Base-by-base conservation (phyloP, 2,329 filamentous ascomycete genomes). In the Orbilia brochopaga region DNA sequence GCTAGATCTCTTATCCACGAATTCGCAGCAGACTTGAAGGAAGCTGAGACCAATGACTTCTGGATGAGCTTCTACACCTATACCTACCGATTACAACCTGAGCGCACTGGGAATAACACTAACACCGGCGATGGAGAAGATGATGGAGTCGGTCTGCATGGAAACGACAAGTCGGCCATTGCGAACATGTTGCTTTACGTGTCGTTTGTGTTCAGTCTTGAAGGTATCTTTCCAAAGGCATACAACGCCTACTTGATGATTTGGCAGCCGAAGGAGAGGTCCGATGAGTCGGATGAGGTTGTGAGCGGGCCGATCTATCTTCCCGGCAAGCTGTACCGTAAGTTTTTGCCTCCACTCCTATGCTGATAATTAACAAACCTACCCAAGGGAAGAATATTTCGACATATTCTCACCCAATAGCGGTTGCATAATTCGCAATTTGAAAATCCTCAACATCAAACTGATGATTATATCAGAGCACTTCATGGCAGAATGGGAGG, bases 401-500 rank as follows among this genome's bases (percentile, higher is more conserved):
- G 27, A 32, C 27, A 8, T 3, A 32, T 32, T 32, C 3, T 32
- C 27, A 32, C 27, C 8, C n/a, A n/a, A n/a, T n/a, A n/a, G n/a
- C n/a, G n/a, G n/a, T n/a, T n/a, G n/a, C n/a, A n/a, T n/a, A n/a
- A n/a, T n/a, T n/a, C n/a, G n/a, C n/a, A n/a, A n/a, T n/a, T n/a
- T n/a, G n/a, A n/a, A n/a, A n/a, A n/a, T n/a, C n/a, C n/a, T n/a
- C n/a, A n/a, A n/a, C n/a, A n/a, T n/a, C n/a, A n/a, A 32, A 32
- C 27, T 3, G 27, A 4, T 32, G 8, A 32, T 8, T 32, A 32
- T 32, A 8, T 8, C 8, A 65, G 60, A 7, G 15, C 51, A 65
- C n/a, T 72, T 72, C 37, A 72, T 72, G 67, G 50, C 60, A 10
- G 67, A 72, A 52, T 72, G 67, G 67, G 67, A 72, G 52, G 50